Base-by-base conservation (phyloP, 176 grass and related monocot genomes). In the Carex littledalei region DNA sequence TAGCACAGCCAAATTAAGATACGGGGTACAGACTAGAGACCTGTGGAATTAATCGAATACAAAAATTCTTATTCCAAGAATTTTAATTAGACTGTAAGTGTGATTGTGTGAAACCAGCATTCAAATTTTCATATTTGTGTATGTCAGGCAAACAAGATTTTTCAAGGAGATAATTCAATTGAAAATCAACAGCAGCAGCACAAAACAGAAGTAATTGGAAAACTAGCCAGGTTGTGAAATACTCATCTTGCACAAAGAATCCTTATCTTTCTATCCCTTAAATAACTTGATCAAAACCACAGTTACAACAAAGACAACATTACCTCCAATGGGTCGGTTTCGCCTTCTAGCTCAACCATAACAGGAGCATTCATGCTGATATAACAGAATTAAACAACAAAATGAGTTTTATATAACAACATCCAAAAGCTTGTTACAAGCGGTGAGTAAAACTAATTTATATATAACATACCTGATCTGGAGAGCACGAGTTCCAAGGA, bases 291-390 rank as follows among this genome's bases (percentile, higher is more conserved):
- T 78, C 21, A 78, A 50, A 56, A 77, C 6, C 73, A 57, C 39
- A 8, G 53, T 39, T 24, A 31, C 6, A 14, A 78, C 45, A 84
- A 12, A 65, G 79, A 56, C 12, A 59, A 50, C 29, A 77, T 84
- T 89, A 94, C 91, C 95, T 98, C 95, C 56, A 98, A 80, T 37
- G 95, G 94, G 86, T 97, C 92, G 78, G 92, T 97, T 90, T 97
- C 92, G 11, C 95, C 92, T 79, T 94, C 92, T 75, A 98, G 91
- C 83, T 98, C 92, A 77, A 98, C 91, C 95, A 97, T 93, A 18
- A 98, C 91, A 61, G 95, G 95, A 77, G 95, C 95, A 87, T 98
- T 98, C 95, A 98, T 98, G 74, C 95, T 97, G 79, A 54, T 68
- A 63, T 22, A 3, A 53, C 3, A 87, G 72, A 79, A 78, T 56